Conservation (phyloP, 2,329 filamentous ascomycete species). For the Cadophora malorum region DNA sequence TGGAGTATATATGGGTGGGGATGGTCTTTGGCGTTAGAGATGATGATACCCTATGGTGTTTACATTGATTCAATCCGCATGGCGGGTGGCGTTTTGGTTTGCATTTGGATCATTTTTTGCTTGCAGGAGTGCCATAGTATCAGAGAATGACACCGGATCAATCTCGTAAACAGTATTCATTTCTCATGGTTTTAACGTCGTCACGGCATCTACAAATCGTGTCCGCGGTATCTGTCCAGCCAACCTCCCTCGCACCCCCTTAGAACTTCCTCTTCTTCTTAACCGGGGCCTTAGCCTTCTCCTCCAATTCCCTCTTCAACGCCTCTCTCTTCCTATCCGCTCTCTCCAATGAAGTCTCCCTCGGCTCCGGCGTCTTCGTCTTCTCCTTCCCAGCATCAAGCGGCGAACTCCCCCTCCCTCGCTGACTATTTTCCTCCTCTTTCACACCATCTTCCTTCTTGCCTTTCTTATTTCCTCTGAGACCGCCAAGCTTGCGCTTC, state of each 20-base stretch:
- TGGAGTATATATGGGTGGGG: conserved; percentile 9
- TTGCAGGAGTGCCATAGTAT: background rate
- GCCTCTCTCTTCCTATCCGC: conserved; percentile 42
- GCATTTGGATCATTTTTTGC: background rate
- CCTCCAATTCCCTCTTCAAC: conserved; percentile 44
- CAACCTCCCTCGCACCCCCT: conserved; percentile 14
- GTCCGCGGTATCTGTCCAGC: conserved; percentile 5
- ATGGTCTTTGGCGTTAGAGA: conserved; percentile 22
- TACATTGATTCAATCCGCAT: conserved; percentile 1
- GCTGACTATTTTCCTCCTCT: conserved; percentile 9
- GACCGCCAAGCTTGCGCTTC: conserved; percentile 14
- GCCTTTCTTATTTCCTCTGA: background rate
- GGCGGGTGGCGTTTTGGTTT: conserved; percentile 7
- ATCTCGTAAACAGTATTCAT: background rate
- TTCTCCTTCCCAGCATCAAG: conserved; percentile 25
- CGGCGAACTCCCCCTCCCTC: conserved; percentile 22
- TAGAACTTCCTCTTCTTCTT: conserved; percentile 47
- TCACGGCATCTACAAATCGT: background rate
- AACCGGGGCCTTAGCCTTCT: conserved; percentile 42
- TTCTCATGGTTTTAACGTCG: background rate
- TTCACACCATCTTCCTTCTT: conserved; percentile 9
- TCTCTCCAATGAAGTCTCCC: conserved; percentile 43
- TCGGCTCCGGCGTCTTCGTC: conserved; percentile 27
- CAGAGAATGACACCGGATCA: background rate
- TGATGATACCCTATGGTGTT: conserved; percentile 21